Base-by-base conservation (phyloP, 148 eudicot genomes). In the Pouteria glomerata region DNA sequence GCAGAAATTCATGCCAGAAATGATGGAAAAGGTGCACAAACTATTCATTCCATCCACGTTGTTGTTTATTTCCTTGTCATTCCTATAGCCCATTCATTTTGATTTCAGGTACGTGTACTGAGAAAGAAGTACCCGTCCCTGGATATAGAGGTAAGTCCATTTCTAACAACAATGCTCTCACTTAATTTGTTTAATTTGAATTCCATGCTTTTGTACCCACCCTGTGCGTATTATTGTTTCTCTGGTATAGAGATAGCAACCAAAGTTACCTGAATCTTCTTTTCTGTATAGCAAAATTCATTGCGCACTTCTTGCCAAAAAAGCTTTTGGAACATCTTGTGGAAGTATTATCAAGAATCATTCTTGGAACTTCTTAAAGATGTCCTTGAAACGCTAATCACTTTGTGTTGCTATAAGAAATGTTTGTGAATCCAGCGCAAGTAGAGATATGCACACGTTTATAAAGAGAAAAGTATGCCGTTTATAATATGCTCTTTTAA, bases 1-100 rank as follows among this genome's bases (percentile, higher is more conserved):
- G 68, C 99, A 96, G 77, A 96, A 96, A 73, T 96, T 96, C 77
- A 90, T 92, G 99, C 88, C 92, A 7, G 99, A 96, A 77, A 96
- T 68, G 84, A 96, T 96, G 99, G 90, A 96, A 63, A 96, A 96
- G 95, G 99, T 96, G 66, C 62, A 53, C 57, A 44, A 34, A 14
- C 53, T 75, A 29, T 51, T 47, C n/a, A 50, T 45, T 35, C 5
- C 30, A 14, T 16, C 57, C 53, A 13, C 35, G 1, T 61, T 23
- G 5, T 35, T n/a, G 51, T 26, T 57, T 33, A 53, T 33, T 41
- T 77, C 6, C 24, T 71, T 44, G 30, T 50, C 6, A 27, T 37
- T 14, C 52, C 30, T 8, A 55, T 59, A 31, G 12, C 55, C 41
- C 24, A n/a, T 31, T 66, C 61, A 8, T 75, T 60, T 50, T 72